These are phyloP conservation scores for Diutina neorugosa DNA, from an alignment of 1,139 yeast genomes.

Conservation along the genomic window DNA sequence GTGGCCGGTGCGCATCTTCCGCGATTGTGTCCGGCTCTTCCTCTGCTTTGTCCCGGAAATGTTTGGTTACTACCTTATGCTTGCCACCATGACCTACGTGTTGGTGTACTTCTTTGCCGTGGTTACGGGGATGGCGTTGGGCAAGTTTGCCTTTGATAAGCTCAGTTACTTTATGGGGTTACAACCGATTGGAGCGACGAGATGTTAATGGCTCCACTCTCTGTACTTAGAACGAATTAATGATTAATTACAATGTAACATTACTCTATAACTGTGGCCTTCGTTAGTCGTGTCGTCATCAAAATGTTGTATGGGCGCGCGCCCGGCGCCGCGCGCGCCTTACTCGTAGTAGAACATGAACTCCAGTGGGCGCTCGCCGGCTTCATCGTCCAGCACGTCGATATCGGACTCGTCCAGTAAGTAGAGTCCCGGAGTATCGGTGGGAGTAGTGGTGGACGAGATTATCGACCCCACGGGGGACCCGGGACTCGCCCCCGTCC, in stretches of 20 bases:
- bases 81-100: slow-evolving; percentile 65
- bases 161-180: slow-evolving; percentile 25
- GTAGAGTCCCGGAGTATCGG: not conserved
- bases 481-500: not conserved
- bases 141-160: slow-evolving; percentile 57
- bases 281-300: too few relatives aligned
- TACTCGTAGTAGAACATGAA: not conserved
- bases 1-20: slow-evolving; percentile 14
- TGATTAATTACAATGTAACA: too few relatives aligned
- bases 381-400: not conserved
- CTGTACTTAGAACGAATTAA: not conserved
- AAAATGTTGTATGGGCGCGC: too few relatives aligned
- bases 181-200: slow-evolving; percentile 9
- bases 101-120: slow-evolving; percentile 61
- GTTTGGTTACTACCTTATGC: slow-evolving; percentile 60
- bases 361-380: not conserved
- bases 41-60: slow-evolving; percentile 51
- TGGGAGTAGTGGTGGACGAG: not conserved
- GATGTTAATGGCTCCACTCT: not conserved
- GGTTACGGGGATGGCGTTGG: slow-evolving; percentile 53
- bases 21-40: slow-evolving; percentile 44
- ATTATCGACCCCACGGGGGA: not conserved
- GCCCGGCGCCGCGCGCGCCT: too few relatives aligned
- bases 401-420: not conserved
- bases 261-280: too few relatives aligned